Evolutionary conservation across 495 filamentous ascomycete genomes (phyloP).

Genomic region (Hypoxylon fragiforme): DNA sequence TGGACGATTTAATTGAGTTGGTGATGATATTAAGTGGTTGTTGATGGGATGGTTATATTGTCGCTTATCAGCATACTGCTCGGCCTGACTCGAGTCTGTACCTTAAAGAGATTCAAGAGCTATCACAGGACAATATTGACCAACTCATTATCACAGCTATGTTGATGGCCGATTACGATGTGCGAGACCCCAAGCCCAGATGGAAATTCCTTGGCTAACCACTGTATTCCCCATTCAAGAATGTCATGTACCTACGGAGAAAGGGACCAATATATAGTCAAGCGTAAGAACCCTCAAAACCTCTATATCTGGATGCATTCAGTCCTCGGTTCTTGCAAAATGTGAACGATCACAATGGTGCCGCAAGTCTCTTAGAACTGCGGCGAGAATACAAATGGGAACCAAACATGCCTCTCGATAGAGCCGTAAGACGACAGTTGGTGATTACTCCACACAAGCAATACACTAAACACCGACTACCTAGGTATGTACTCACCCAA

Average conservation of each 20-base stretch:
- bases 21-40: too few species aligned
- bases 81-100: too few species aligned
- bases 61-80: too few species aligned
- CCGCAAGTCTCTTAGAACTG: constrained; percentile 30
- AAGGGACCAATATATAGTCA: not conserved
- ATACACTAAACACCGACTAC: too few species aligned
- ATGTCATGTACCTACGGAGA: constrained; percentile 10
- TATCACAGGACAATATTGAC: constrained; percentile 36
- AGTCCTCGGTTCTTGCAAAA: constrained; percentile 30
- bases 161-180: constrained; percentile 39
- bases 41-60: too few species aligned
- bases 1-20: too few species aligned
- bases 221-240: constrained; percentile 1
- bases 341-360: constrained; percentile 31
- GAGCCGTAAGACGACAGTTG: constrained; percentile 26
- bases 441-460: constrained; percentile 11
- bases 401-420: constrained; percentile 34
- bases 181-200: not conserved
- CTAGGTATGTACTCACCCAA: not conserved
- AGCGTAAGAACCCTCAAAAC: not conserved
- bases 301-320: constrained; percentile 9
- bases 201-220: not conserved
- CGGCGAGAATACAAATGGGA: constrained; percentile 26
- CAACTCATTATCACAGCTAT: constrained; percentile 37
- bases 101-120: not conserved